Base-by-base conservation (phyloP, 176 grass and related monocot genomes). In the Zea luxurians region DNA sequence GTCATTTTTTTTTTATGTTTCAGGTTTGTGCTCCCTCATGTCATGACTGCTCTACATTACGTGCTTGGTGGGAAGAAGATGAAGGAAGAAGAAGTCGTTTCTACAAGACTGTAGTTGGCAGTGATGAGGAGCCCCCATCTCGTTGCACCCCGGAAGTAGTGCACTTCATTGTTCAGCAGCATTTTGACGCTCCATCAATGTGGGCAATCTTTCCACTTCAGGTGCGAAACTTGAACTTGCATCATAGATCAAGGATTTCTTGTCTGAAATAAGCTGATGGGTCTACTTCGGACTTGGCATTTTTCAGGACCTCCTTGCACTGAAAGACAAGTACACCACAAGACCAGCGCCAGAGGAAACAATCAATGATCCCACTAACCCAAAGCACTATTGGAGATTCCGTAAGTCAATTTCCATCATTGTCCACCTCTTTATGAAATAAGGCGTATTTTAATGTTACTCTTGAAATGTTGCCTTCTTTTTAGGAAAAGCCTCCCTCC, bases 51-150 rank as follows among this genome's bases (percentile, higher is more conserved):
- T 99, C 90, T 37, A 93, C 96, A 44, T 75, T 93, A 73, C 96
- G 92, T 57, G 92, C 96, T 62, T 99, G 96, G 96, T 99, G 96
- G 96, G 96, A 99, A 77, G 96, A 91, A 83, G 88, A 99, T 79
- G 92, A 84, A 92, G 92, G 75, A 44, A 96, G 81, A 77, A 85
- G 92, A 68, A 80, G 62, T 72, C 84, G 83, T 21, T 99, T 87
- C 77, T 96, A 87, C 74, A 91, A 84, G 76, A 77, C 36, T 54
- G 80, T 93, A 67, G 63, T 93, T 78, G 96, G 92, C 44, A 87
- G 90, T 27, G 73, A 91, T 37, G 88, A 93, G 21, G 73, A 83
- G 6, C 90, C 96, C n/a, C 88, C 96, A 52, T 82, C 90, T 79
- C 70, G 49, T 59, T 58, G 96, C 82, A 96, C 84, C 62, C 82